Conservation (phyloP, 495 filamentous ascomycete genomes). For the Neurospora sp. region DNA sequence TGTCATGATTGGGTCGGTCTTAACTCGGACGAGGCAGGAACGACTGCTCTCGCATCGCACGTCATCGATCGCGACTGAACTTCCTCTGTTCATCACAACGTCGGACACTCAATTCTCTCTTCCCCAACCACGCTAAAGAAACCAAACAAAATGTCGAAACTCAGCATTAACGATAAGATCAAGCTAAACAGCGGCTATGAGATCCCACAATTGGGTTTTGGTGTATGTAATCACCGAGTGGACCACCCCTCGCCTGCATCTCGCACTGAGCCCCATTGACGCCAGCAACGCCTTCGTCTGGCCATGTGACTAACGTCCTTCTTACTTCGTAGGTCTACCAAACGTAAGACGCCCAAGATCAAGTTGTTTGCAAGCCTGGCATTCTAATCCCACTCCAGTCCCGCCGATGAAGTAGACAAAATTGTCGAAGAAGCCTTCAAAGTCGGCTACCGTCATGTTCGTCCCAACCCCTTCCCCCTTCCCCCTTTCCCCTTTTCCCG, state of each 20-base stretch:
- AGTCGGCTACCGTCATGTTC: conserved; percentile 62
- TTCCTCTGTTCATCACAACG: background rate
- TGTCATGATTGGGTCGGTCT: background rate
- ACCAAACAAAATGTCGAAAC: conserved; percentile 40
- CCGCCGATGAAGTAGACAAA: conserved; percentile 30
- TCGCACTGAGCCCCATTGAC: background rate
- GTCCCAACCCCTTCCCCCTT: conserved; percentile 2
- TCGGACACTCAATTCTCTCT: background rate
- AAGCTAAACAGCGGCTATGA: conserved; percentile 68
- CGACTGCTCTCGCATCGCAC: background rate
- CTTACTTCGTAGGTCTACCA: conserved; percentile 52
- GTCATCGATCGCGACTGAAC: background rate
- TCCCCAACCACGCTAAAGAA: background rate
- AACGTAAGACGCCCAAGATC: conserved; percentile 37
- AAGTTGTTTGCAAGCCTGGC: conserved; percentile 21
- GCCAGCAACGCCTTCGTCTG: background rate
- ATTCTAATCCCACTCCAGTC: conserved; percentile 28
- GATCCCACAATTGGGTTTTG: conserved; percentile 66
- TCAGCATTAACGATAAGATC: conserved; percentile 53
- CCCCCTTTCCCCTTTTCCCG: background rate
- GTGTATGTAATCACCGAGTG: conserved; percentile 39
- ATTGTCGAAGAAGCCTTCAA: conserved; percentile 53
- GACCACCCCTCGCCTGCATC: background rate
- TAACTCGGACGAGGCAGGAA: background rate
- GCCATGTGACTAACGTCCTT: background rate